These are phyloP conservation scores for Phaeosphaeria sp. DNA, from an alignment of 2,329 filamentous ascomycete genomes.

Conservation along the genomic window DNA sequence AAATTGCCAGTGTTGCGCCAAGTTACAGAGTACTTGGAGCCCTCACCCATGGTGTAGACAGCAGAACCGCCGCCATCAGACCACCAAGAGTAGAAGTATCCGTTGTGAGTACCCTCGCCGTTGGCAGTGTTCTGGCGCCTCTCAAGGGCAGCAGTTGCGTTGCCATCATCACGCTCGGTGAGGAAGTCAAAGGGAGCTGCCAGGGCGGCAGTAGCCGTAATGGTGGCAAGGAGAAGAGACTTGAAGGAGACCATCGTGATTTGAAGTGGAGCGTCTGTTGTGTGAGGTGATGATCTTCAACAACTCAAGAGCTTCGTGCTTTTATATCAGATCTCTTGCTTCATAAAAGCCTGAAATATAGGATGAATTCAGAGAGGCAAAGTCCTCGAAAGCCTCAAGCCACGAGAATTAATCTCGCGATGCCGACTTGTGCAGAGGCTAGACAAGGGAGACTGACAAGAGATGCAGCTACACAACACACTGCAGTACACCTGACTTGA, in stretches of 20 bases:
- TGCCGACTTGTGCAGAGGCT: neutral
- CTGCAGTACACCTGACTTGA: neutral
- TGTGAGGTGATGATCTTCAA: constrained; percentile 11
- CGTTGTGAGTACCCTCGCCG: constrained; percentile 53
- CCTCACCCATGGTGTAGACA: constrained; percentile 27
- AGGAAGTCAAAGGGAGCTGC: constrained; percentile 27
- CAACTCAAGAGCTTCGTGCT: constrained; percentile 6
- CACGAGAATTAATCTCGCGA: neutral
- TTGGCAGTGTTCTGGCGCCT: constrained; percentile 48
- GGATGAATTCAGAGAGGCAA: constrained; percentile 12
- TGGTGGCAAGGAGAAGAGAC: constrained; percentile 24
- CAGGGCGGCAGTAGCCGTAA: constrained; percentile 19
- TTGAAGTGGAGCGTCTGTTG: constrained; percentile 5
- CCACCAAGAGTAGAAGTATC: constrained; percentile 67
- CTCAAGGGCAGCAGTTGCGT: constrained; percentile 22
- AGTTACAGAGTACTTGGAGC: constrained; percentile 25
- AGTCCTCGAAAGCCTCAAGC: neutral
- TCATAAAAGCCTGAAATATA: constrained; percentile 21
- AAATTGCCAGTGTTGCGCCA: constrained; percentile 33
- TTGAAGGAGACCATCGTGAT: constrained; percentile 32
- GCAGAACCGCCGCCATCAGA: constrained; percentile 54
- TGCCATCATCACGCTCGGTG: constrained; percentile 26
- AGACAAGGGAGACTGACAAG: constrained; percentile 1
- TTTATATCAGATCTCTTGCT: constrained; percentile 11
- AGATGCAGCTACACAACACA: neutral